phyloP scores from a whole-genome alignment of 345 rosid species.

The Pistacia integerrima region DNA sequence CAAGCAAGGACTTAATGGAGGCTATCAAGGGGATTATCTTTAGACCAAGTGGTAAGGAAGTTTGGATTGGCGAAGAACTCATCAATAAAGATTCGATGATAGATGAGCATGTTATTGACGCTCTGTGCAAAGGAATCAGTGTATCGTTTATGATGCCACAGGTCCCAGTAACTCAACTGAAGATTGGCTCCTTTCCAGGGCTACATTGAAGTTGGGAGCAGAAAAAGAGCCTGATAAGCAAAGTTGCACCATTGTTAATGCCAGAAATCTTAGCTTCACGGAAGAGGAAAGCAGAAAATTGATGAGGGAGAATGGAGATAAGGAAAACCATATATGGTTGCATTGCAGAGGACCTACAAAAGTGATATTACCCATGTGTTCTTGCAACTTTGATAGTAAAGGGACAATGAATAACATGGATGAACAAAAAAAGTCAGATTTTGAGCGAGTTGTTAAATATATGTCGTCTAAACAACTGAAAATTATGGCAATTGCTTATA shows the following conservation, averaged over 20 bases:
- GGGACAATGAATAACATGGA: neutral
- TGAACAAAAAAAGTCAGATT: neutral
- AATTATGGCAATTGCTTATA: conserved; percentile 15
- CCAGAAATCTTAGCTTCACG: neutral
- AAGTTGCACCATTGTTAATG: neutral
- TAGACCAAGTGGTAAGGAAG: neutral
- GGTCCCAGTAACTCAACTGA: neutral
- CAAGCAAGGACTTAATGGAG: neutral
- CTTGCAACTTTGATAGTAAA: neutral
- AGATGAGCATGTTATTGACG: neutral
- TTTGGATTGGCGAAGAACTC: conserved; percentile 9
- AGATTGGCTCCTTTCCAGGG: neutral
- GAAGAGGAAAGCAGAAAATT: neutral
- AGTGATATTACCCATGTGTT: neutral
- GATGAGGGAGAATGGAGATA: neutral
- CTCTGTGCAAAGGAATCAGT: neutral
- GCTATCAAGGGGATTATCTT: neutral
- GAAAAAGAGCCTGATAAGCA: neutral
- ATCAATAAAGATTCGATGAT: neutral
- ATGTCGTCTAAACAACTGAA: neutral
- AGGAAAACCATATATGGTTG: neutral
- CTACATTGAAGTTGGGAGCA: neutral
- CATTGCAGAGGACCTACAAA: conserved; percentile 15
- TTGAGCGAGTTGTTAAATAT: neutral
- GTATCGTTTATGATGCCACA: neutral